Evolutionary conservation across 1,139 yeast genomes (phyloP).

Genomic region (Schwanniomyces etchellsii): DNA sequence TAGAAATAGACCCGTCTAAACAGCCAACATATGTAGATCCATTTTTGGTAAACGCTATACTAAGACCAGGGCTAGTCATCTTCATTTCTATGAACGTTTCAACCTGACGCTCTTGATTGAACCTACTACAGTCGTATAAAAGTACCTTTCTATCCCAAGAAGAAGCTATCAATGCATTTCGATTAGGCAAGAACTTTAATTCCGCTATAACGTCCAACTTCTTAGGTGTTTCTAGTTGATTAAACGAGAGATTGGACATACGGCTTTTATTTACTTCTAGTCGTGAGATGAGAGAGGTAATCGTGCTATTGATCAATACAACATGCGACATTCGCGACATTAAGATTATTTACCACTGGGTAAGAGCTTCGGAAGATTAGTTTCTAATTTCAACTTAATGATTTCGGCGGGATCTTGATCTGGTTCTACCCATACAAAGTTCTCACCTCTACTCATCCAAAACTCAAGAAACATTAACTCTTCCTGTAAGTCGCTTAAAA

Average conservation of each 20-base stretch:
- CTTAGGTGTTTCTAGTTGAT: conserved; percentile 12
- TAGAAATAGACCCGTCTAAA: conserved; percentile 36
- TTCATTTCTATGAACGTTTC: conserved; percentile 8
- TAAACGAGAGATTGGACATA: background rate
- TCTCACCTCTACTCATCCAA: conserved; percentile 32
- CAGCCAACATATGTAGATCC: conserved; percentile 29
- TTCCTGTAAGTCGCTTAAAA: conserved; percentile 27
- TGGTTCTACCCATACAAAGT: conserved; percentile 42
- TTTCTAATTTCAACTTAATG: conserved; percentile 6
- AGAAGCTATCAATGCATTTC: conserved; percentile 29
- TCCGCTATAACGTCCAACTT: conserved; percentile 27
- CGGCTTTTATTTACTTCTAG: background rate
- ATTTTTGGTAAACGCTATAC: conserved; percentile 11
- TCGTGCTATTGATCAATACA: background rate
- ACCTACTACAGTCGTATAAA: conserved; percentile 25
- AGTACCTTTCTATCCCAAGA: conserved; percentile 38
- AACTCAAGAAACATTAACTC: conserved; percentile 34
- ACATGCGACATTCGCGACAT: background rate
- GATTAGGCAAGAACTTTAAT: conserved; percentile 23
- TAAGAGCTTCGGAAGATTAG: background rate
- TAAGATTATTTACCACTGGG: background rate
- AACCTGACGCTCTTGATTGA: conserved; percentile 7
- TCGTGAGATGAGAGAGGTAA: conserved; percentile 6
- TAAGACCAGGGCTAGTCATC: conserved; percentile 15
- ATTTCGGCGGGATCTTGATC: conserved; percentile 45